Evolutionary conservation across 2,329 filamentous ascomycete genomes (phyloP), one percentile per base, ranked within the genome.

Genomic region (Lecanosticta acicola): DNA sequence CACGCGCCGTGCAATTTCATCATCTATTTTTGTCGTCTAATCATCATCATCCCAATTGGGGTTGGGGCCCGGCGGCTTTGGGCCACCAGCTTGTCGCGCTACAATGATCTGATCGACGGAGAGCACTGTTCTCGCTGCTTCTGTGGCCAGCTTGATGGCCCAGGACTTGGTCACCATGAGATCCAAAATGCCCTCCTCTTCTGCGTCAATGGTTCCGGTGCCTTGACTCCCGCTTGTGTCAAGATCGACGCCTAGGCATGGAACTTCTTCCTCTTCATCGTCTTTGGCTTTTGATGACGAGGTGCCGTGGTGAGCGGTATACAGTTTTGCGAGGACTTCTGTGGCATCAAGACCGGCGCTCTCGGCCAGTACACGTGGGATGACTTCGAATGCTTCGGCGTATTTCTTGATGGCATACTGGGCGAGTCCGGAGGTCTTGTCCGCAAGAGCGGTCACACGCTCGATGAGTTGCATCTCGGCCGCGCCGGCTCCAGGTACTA

Each of bases 31-130:
- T 35, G 39, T 18, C 35, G 39, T 9, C 51, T 40, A 37, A 11
- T 37, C 35, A 26, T 85, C 81, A 61, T 84, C 79, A 66, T 84
- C 81, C 81, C 81, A 83, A 63, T 80, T 80, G 37, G 90, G 85
- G 71, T 96, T 96, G 58, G 89, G 93, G 38, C 86, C 90, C 21
- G 93, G 93, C 46, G 91, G 91, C 78, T 98, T 98, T 17, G 94
- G 93, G 32, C 93, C 93, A 64, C 93, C 93, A 39, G 94, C 93
- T 73, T 97, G 93, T 72, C 91, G 83, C 53, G 94, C 90, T 47
- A 98, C 93, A 66, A 98, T 98, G 65, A 98, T 98, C 73, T 98
- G 94, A 70, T 98, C 93, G 32, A 98, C 93, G 39, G 89, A 94
- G 55, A 98, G 75, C 21, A 98, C 85, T 39, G 93, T 98, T 61